Evolutionary conservation across 2,329 filamentous ascomycete genomes (phyloP).

Genomic region (Madurella fahalii): DNA sequence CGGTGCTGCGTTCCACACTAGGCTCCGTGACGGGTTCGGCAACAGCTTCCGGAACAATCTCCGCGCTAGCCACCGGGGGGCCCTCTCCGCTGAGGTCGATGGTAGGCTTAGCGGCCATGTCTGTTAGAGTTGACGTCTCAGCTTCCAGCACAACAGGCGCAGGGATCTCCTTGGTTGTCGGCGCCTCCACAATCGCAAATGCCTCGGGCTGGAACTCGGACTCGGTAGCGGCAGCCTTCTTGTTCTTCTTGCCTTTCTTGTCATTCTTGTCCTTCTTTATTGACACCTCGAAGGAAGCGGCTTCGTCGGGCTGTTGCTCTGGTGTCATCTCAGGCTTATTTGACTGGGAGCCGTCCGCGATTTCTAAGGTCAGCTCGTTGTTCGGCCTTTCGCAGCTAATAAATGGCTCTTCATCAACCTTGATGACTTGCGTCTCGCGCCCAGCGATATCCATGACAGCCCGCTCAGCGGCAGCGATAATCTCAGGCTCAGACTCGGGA

Average conservation of each 20-base stretch:
- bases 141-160: neutral
- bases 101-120: neutral
- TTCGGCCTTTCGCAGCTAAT: neutral
- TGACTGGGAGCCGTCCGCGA: slow-evolving; percentile 3
- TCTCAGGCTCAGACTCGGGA: neutral
- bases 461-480: neutral
- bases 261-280: slow-evolving; percentile 26
- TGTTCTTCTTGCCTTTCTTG: slow-evolving; percentile 26
- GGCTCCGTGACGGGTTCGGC: neutral
- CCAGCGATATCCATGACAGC: neutral
- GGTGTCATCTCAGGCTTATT: neutral
- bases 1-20: too few relatives aligned
- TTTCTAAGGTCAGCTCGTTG: slow-evolving; percentile 2
- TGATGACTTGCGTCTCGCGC: neutral
- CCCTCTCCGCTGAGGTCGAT: too few relatives aligned
- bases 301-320: slow-evolving; percentile 2
- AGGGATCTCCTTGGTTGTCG: neutral
- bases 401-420: neutral
- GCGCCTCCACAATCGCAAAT: neutral
- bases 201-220: neutral
- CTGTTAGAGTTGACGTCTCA: neutral
- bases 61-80: neutral
- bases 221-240: neutral
- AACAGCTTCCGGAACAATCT: neutral
- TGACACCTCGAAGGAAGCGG: neutral